Base-by-base conservation (phyloP, 768 basidiomycete species). In the Cyathus striatus region DNA sequence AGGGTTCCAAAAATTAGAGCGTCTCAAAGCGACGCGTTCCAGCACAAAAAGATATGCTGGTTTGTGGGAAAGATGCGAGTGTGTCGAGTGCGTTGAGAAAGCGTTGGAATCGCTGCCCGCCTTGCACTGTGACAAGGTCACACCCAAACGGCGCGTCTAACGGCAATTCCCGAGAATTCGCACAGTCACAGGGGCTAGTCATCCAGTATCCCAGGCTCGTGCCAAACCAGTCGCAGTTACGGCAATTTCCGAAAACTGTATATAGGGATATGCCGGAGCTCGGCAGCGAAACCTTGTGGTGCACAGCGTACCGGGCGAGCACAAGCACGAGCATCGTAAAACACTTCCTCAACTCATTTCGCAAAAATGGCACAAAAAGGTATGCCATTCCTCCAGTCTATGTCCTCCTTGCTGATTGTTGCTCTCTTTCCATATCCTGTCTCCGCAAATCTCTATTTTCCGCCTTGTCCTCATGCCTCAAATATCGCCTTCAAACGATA, bases 361-460 rank as follows among this genome's bases (percentile, higher is more conserved):
- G 46, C 48, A 56, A 61, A 61, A 66, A 66, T 66, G 64, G 61
- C 64, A 52, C 49, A 51, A 50, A 49, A 46, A 23, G 39, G 39
- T 40, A 12, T 18, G 36, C 17, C 21, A n/a, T 40, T 18, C 12
- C 23, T 4, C 14, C 20, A 7, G 14, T 16, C 26, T 16, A 12
- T 23, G n/a, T 41, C 17, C 26, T 37, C 12, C 38, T 45, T 24
- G 26, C 38, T 38, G 38, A 47, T 40, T 40, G 45, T 51, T 44
- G 47, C 25, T 16, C 17, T 38, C 1, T 45, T 23, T 25, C 9
- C 40, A 23, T 24, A 26, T 23, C 41, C 30, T 42, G 10, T 30
- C 33, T 34, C 33, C 30, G 20, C 25, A 42, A 49, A 41, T 41
- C 18, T 24, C 20, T 21, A 7, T 25, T 23, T 17, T 22, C 22